A percentile compares a stretch with the other conserved stretches of the same genome.
Conservation (phyloP, 1,139 yeast species). For the Arxiozyma telluris region DNA sequence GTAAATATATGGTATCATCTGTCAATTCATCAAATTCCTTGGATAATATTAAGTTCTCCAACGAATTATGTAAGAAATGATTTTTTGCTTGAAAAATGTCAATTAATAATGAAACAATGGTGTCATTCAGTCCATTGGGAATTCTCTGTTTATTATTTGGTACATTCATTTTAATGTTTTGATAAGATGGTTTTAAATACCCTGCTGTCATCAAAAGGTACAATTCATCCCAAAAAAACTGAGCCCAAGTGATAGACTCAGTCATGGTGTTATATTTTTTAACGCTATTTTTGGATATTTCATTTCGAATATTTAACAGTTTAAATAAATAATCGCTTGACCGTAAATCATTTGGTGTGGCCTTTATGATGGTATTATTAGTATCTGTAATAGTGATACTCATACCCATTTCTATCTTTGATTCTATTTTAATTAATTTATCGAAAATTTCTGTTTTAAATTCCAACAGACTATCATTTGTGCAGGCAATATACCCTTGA, state of each 20-base stretch:
- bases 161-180: constrained; percentile 6
- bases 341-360: constrained; percentile 34
- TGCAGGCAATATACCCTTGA: constrained; percentile 49
- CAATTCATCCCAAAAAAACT: constrained; percentile 61
- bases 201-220: constrained; percentile 88
- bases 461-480: constrained; percentile 62
- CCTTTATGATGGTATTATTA: constrained; percentile 20
- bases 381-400: constrained; percentile 6
- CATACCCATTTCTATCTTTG: constrained; percentile 6
- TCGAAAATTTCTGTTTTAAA: constrained; percentile 52
- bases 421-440: constrained; percentile 32
- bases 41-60: constrained; percentile 13
- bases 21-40: constrained; percentile 8
- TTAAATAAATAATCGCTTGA: constrained; percentile 10
- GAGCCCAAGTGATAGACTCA: constrained; percentile 54
- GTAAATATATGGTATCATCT: constrained; percentile 11
- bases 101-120: not conserved
- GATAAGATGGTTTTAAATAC: constrained; percentile 37
- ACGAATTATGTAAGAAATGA: constrained; percentile 10
- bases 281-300: not conserved
- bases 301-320: constrained; percentile 19
- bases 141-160: not conserved
- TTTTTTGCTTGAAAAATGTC: not conserved
- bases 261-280: constrained; percentile 15
- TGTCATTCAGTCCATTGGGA: not conserved